Evolutionary conservation across 2,329 filamentous ascomycete species (phyloP).

Genomic region (Aureobasidium sp.): DNA sequence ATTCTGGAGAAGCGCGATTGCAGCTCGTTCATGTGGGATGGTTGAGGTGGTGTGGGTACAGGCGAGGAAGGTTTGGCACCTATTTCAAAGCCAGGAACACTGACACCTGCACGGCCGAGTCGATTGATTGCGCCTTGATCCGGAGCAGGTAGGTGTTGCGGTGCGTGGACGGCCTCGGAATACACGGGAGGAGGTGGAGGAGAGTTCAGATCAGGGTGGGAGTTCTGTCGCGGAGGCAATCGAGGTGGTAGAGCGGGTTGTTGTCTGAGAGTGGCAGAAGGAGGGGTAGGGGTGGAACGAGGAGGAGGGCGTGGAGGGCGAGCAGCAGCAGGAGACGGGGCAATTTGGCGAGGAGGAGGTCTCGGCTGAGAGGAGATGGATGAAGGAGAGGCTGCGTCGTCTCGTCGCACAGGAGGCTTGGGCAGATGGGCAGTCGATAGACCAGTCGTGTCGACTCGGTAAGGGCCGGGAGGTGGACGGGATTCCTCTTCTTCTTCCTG

Average conservation of each 20-base stretch:
- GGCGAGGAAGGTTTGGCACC: constrained; percentile 33
- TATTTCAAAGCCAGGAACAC: constrained; percentile 71
- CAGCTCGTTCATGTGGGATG: constrained; percentile 53
- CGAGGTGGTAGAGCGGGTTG: constrained; percentile 57
- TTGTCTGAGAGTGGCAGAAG: constrained; percentile 23
- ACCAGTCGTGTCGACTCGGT: constrained; percentile 61
- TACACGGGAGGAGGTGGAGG: constrained; percentile 41
- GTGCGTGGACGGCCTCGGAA: constrained; percentile 29
- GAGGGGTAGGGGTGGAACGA: constrained; percentile 17
- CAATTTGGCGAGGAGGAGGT: constrained; percentile 19
- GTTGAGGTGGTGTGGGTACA: constrained; percentile 23
- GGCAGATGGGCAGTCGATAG: constrained; percentile 61
- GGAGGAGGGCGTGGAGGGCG: constrained; percentile 18
- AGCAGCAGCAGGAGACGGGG: constrained; percentile 13
- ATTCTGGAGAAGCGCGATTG: constrained; percentile 54
- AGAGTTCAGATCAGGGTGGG: constrained; percentile 38
- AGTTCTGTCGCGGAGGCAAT: constrained; percentile 60
- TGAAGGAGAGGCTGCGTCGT: constrained; percentile 19
- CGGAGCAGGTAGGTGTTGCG: constrained; percentile 21
- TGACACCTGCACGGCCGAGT: constrained; percentile 65
- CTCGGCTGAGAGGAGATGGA: constrained; percentile 6
- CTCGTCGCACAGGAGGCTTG: constrained; percentile 55
- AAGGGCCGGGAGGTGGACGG: constrained; percentile 52
- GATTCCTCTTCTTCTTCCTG: constrained; percentile 28
- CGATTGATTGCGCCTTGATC: constrained; percentile 54